phyloP scores from a whole-genome alignment of 306 rosid species.

The Begonia masoniana region DNA sequence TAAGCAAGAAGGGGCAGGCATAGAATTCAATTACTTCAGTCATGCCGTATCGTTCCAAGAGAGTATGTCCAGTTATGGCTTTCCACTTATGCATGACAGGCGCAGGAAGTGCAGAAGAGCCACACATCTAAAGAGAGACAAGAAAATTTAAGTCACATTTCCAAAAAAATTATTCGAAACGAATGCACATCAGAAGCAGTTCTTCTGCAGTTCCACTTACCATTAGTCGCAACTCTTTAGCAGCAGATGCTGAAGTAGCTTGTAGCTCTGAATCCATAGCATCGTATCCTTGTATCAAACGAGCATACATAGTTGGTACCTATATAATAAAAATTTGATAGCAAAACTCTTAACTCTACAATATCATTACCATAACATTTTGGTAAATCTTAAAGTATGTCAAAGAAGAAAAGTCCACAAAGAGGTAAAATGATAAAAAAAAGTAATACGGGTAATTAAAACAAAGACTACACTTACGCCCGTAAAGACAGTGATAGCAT shows the following conservation, averaged over 20 bases:
- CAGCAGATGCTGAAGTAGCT: conserved; percentile 62
- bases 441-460: conserved; percentile 1
- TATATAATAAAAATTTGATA: conserved; percentile 13
- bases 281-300: conserved; percentile 75
- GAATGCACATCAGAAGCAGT: neutral
- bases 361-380: neutral
- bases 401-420: no score
- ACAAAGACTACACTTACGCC: conserved; percentile 54
- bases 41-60: conserved; percentile 95
- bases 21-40: conserved; percentile 56
- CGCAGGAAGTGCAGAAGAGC: conserved; percentile 90
- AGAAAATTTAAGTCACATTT: conserved; percentile 1
- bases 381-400: no score
- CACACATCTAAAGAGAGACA: conserved; percentile 60
- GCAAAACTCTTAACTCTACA: conserved; percentile 8
- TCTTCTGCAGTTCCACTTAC: conserved; percentile 25
- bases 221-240: conserved; percentile 87
- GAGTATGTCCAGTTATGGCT: conserved; percentile 68
- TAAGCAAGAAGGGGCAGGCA: neutral
- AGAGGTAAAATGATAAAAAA: neutral
- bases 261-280: conserved; percentile 72
- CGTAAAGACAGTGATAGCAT: conserved; percentile 62
- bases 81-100: conserved; percentile 93
- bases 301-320: conserved; percentile 89
- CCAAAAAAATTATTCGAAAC: neutral